Base-by-base conservation (phyloP, 1,284 basidiomycete species). In the Marasmius tenuissimus region DNA sequence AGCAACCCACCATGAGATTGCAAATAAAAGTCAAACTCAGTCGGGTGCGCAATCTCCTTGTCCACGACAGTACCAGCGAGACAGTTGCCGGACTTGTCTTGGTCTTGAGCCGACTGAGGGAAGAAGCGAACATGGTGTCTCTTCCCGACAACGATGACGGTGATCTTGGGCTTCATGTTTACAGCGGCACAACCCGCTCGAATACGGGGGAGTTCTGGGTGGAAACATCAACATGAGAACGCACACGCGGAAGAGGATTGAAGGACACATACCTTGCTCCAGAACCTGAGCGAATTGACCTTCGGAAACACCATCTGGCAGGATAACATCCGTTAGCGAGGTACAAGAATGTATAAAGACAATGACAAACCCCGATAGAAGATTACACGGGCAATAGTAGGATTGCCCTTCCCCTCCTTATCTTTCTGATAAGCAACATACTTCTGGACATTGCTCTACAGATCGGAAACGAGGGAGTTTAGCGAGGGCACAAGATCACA, bases 1-100 rank as follows among this genome's bases (percentile, higher is more conserved):
- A 89, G 73, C 1, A 90, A 73, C 12, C 86, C 91, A 47, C 85
- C 89, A 64, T 94, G 92, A 60, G 77, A 59, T 70, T 91, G 87
- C 0, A 92, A 77, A 68, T 93, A 94, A 72, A 90, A 94, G 68
- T 94, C 92, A 58, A 91, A 91, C 68, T 92, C 91, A 0, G 85
- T 82, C 0, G 91, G 90, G 68, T 91, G 88, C 0, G 83, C 80
- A 27, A 92, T 81, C 8, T 88, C 88, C 20, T 78, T 76, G 68
- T 93, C 91, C n/a, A 93, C 83, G 11, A 92, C 88, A 2, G 88
- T 90, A 22, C 91, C 91, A 0, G 91, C 89, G 6, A 80, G 84
- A 67, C 88, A 91, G 67, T 93, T 92, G 2, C 89, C 91, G 65
- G 83, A 87, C 62, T 77, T 78, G 66, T 92, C 90, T 0, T 74